Conservation (phyloP, 331 rosid genomes). For the Telfairia occidentalis region DNA sequence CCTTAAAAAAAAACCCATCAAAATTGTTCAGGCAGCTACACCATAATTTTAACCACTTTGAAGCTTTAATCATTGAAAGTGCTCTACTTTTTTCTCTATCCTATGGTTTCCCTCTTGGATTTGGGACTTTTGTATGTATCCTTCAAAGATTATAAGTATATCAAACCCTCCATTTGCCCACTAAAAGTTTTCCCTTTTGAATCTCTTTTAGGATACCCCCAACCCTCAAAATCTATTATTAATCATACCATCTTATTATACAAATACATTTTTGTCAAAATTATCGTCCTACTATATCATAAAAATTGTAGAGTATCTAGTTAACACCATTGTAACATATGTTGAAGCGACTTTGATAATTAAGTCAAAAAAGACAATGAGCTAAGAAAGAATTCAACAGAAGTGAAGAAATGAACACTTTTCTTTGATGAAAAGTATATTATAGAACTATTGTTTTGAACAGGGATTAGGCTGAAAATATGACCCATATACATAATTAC, state of each 20-base stretch:
- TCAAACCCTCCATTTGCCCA: background rate
- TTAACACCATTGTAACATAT: background rate
- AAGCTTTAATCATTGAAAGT: slow-evolving; percentile 2
- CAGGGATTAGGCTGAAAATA: too few species aligned
- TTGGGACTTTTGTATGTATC: background rate
- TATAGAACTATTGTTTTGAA: too few species aligned
- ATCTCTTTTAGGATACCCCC: too few species aligned
- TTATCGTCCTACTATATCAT: too few species aligned
- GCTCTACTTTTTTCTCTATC: background rate
- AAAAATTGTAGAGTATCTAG: background rate
- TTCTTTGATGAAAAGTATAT: too few species aligned
- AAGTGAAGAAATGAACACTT: too few species aligned
- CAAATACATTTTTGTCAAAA: too few species aligned
- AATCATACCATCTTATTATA: too few species aligned
- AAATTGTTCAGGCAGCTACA: background rate
- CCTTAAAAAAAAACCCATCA: background rate
- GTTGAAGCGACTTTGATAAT: too few species aligned
- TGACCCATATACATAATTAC: too few species aligned
- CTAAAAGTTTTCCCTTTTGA: background rate
- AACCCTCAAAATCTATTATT: too few species aligned
- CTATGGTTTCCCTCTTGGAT: slow-evolving; percentile 5
- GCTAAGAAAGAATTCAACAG: background rate
- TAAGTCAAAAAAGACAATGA: too few species aligned
- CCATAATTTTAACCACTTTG: slow-evolving; percentile 3
- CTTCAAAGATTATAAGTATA: background rate